Evolutionary conservation across 768 basidiomycete species (phyloP).

Genomic region (Gloeostereum incarnatum): DNA sequence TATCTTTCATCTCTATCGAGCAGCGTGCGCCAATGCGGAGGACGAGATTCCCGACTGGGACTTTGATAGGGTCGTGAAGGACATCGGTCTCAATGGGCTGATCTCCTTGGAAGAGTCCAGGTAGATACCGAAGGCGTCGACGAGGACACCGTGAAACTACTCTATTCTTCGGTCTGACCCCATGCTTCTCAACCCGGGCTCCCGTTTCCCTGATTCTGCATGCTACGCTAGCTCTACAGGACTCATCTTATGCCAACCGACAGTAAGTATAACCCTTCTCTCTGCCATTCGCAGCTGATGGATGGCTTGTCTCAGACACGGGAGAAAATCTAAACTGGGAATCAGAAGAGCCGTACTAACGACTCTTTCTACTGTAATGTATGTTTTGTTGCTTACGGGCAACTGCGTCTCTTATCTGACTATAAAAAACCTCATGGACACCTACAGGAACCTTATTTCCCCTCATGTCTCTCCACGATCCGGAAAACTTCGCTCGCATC

Average conservation of each 20-base stretch:
- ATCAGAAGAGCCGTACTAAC: conserved; percentile 55
- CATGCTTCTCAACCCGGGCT: no score
- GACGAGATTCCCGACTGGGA: conserved; percentile 51
- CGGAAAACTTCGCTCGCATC: conserved; percentile 45
- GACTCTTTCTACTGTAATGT: conserved; percentile 66
- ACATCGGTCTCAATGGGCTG: conserved; percentile 44
- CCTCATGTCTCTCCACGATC: conserved; percentile 56
- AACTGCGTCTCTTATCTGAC: not conserved
- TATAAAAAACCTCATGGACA: conserved; percentile 58
- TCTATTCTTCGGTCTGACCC: conserved; percentile 47
- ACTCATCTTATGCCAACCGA: conserved; percentile 58
- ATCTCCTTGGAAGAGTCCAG: conserved; percentile 43
- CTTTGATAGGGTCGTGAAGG: conserved; percentile 36
- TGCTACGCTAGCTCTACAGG: conserved; percentile 36
- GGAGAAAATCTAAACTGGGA: conserved; percentile 60
- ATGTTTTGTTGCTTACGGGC: conserved; percentile 9
- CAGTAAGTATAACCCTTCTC: conserved; percentile 26
- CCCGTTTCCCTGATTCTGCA: not conserved
- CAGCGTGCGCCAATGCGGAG: conserved; percentile 57
- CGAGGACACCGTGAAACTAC: conserved; percentile 37
- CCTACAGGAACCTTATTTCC: conserved; percentile 54
- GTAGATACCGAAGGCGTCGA: conserved; percentile 40
- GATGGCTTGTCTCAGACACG: conserved; percentile 28
- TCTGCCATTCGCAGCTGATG: not conserved
- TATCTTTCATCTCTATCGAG: conserved; percentile 50